These are phyloP conservation scores for Coemansia sp. DNA, from an alignment of 192 early-diverging fungal species.

Conservation along the genomic window DNA sequence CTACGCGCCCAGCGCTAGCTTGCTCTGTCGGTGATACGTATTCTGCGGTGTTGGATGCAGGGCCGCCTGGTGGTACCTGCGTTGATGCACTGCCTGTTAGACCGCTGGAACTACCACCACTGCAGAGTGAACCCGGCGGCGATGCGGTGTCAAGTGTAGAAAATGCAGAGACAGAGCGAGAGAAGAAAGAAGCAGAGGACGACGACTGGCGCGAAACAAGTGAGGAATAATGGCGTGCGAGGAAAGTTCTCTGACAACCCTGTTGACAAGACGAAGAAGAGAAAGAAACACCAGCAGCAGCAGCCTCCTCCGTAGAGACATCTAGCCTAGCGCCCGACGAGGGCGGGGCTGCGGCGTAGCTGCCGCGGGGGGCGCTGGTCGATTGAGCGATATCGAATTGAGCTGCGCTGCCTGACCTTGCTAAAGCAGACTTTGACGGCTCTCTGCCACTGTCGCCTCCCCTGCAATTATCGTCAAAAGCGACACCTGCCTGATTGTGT, in stretches of 20 bases:
- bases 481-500: slow-evolving; percentile 6
- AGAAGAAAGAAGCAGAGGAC: background rate
- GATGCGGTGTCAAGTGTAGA: slow-evolving; percentile 12
- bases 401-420: background rate
- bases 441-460: slow-evolving; percentile 4
- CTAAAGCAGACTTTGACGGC: background rate
- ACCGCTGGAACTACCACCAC: background rate
- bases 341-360: slow-evolving; percentile 4
- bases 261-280: slow-evolving; percentile 10
- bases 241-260: slow-evolving; percentile 1
- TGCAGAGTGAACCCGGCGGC: slow-evolving; percentile 6
- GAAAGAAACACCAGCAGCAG: background rate
- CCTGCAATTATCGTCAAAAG: slow-evolving; percentile 5
- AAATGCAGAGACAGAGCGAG: slow-evolving; percentile 1
- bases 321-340: background rate
- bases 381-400: slow-evolving; percentile 6
- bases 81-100: slow-evolving; percentile 6
- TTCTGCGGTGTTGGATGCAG: background rate
- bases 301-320: background rate
- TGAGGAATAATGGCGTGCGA: background rate
- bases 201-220: background rate
- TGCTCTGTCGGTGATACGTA: background rate
- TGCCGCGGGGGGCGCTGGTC: slow-evolving; percentile 4
- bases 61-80: background rate
- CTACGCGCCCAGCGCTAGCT: background rate